Evolutionary conservation across 352 stramenopile species (phyloP).

Genomic region (Hyaloperonospora brassicae): DNA sequence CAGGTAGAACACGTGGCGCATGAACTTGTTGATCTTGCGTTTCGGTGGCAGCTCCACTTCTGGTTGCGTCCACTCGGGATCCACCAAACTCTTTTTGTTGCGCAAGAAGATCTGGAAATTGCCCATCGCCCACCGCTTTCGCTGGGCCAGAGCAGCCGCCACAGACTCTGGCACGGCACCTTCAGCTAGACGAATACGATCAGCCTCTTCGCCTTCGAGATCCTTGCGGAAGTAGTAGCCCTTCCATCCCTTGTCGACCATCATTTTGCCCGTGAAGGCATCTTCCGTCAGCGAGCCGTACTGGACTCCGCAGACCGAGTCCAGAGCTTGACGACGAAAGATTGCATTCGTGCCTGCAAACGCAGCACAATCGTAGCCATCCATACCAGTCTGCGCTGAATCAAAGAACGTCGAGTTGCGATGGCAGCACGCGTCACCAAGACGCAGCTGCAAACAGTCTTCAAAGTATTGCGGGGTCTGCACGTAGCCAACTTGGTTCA

Average conservation of each 20-base stretch:
- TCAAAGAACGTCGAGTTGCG: constrained; percentile 85
- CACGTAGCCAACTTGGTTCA: constrained; percentile 74
- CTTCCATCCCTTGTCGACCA: constrained; percentile 79
- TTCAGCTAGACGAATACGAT: constrained; percentile 75
- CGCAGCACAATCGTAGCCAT: constrained; percentile 76
- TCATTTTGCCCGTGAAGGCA: constrained; percentile 69
- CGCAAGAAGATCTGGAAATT: constrained; percentile 83
- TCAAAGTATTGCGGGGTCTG: constrained; percentile 85
- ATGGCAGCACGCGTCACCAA: constrained; percentile 72
- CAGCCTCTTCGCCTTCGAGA: constrained; percentile 64
- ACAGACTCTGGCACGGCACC: constrained; percentile 71
- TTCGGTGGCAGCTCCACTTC: constrained; percentile 49
- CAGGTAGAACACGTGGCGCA: constrained; percentile 73
- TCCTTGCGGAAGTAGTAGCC: constrained; percentile 84
- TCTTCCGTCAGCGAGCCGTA: constrained; percentile 84
- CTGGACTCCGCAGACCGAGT: constrained; percentile 80
- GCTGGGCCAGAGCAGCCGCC: constrained; percentile 59
- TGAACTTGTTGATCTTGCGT: constrained; percentile 60
- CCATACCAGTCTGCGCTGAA: constrained; percentile 76
- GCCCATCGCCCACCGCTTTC: constrained; percentile 78
- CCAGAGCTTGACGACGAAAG: constrained; percentile 77
- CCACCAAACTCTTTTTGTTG: constrained; percentile 76
- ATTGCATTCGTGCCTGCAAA: constrained; percentile 80
- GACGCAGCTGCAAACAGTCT: constrained; percentile 74
- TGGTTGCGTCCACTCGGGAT: constrained; percentile 74